Evolutionary conservation across 345 rosid genomes (phyloP).

Genomic region (Hypericum perforatum): DNA sequence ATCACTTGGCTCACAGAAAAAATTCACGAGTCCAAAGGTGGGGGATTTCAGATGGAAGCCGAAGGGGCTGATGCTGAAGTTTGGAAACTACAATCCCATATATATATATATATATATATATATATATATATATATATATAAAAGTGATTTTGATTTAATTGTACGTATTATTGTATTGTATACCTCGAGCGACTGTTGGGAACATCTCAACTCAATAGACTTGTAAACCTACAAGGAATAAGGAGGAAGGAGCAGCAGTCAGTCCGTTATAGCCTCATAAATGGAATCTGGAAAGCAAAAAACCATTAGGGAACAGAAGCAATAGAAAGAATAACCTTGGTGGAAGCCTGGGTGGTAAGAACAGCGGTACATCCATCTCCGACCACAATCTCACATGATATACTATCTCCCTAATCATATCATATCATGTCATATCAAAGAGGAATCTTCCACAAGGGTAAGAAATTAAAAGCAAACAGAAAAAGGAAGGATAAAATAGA

Average conservation of each 20-base stretch:
- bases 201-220: constrained; percentile 63
- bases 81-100: too few relatives aligned
- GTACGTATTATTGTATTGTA: too few relatives aligned
- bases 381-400: constrained; percentile 51
- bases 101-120: too few relatives aligned
- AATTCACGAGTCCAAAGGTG: too few relatives aligned
- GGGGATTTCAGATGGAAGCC: too few relatives aligned
- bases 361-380: constrained; percentile 67
- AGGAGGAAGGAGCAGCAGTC: not conserved
- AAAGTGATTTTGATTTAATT: too few relatives aligned
- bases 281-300: not conserved
- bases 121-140: too few relatives aligned
- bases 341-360: constrained; percentile 83
- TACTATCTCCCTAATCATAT: constrained; percentile 45
- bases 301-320: not conserved
- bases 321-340: constrained; percentile 41
- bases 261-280: not conserved
- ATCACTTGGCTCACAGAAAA: too few relatives aligned
- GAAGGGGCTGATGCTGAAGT: too few relatives aligned
- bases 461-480: not conserved
- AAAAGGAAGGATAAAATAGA: not conserved
- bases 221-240: constrained; percentile 52
- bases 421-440: not conserved
- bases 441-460: not conserved
- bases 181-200: constrained; percentile 63